Conservation (phyloP, 805 yeast genomes). For the Myxozyma neotropica region DNA sequence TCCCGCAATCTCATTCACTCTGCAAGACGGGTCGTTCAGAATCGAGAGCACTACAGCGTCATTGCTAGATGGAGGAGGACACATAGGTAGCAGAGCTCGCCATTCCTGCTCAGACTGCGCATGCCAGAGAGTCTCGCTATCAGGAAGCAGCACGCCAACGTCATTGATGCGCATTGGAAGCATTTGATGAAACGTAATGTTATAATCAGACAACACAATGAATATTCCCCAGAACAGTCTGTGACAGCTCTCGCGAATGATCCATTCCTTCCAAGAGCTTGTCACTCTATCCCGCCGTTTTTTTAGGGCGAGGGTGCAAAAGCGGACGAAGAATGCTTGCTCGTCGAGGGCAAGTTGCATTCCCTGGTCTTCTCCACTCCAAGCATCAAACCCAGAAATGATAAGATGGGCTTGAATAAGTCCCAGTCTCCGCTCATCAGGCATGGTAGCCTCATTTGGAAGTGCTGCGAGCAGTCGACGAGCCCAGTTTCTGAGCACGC, state of each 20-base stretch:
- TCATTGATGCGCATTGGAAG: conserved; percentile 23
- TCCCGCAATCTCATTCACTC: conserved; percentile 2
- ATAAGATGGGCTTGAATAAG: conserved; percentile 14
- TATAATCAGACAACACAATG: conserved; percentile 16
- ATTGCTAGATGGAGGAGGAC: conserved; percentile 11
- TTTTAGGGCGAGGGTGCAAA: conserved; percentile 10
- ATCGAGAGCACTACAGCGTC: conserved; percentile 7
- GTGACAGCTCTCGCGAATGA: conserved; percentile 16
- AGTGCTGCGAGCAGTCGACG: conserved; percentile 10
- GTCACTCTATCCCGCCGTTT: conserved; percentile 13
- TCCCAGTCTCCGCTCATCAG: conserved; percentile 18
- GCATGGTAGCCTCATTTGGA: conserved; percentile 15
- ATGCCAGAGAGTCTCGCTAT: conserved; percentile 36
- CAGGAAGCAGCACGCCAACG: conserved; percentile 34
- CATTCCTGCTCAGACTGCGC: conserved; percentile 30
- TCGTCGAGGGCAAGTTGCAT: conserved; percentile 20
- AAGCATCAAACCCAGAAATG: conserved; percentile 17
- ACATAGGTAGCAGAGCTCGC: not conserved
- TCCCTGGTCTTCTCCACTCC: conserved; percentile 22
- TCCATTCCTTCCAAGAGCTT: conserved; percentile 17
- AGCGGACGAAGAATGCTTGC: conserved; percentile 20
- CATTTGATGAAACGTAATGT: conserved; percentile 17
- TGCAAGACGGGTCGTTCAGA: conserved; percentile 9
- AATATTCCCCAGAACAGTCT: conserved; percentile 20
- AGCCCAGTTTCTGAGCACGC: conserved; percentile 13